These are phyloP conservation scores for Sordariomycetes sp. DNA, from an alignment of 2,329 filamentous ascomycete species.

Conservation along the genomic window DNA sequence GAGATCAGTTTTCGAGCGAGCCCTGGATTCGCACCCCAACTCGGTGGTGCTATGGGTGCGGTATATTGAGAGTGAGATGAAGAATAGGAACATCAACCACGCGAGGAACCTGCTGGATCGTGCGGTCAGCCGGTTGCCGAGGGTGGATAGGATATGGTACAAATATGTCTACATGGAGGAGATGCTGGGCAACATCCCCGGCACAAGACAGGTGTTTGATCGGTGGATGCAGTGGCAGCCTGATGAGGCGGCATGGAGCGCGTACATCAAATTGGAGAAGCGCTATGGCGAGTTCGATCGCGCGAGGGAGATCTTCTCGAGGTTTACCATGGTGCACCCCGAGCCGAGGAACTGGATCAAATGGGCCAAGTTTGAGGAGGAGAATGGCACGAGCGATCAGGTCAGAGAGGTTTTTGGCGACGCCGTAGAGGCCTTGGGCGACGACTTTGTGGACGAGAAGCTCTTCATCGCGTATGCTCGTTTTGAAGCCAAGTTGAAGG, in stretches of 20 bases:
- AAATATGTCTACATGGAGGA: slow-evolving; percentile 99
- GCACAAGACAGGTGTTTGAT: slow-evolving; percentile 89
- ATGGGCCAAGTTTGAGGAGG: slow-evolving; percentile 95
- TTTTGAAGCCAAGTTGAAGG: slow-evolving; percentile 89
- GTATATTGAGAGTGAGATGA: slow-evolving; percentile 96
- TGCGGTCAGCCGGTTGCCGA: slow-evolving; percentile 82
- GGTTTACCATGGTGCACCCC: slow-evolving; percentile 86
- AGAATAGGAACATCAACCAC: slow-evolving; percentile 87
- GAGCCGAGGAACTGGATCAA: slow-evolving; percentile 98
- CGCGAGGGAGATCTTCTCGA: slow-evolving; percentile 80
- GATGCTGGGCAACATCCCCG: slow-evolving; percentile 88
- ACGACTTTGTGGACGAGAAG: slow-evolving; percentile 93
- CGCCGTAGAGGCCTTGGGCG: slow-evolving; percentile 81
- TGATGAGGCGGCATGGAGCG: slow-evolving; percentile 88
- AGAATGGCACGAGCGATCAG: slow-evolving; percentile 82
- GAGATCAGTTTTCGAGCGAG: slow-evolving; percentile 87
- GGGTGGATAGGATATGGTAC: slow-evolving; percentile 97
- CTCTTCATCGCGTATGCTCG: slow-evolving; percentile 93
- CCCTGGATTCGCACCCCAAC: slow-evolving; percentile 83
- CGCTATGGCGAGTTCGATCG: slow-evolving; percentile 86
- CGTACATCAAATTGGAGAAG: slow-evolving; percentile 96
- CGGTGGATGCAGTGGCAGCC: slow-evolving; percentile 98
- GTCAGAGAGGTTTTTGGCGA: slow-evolving; percentile 87
- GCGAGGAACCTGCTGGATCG: slow-evolving; percentile 89
- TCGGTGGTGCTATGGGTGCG: slow-evolving; percentile 82